Conservation (phyloP, 495 filamentous ascomycete genomes). For the Aspergillus diversus region DNA sequence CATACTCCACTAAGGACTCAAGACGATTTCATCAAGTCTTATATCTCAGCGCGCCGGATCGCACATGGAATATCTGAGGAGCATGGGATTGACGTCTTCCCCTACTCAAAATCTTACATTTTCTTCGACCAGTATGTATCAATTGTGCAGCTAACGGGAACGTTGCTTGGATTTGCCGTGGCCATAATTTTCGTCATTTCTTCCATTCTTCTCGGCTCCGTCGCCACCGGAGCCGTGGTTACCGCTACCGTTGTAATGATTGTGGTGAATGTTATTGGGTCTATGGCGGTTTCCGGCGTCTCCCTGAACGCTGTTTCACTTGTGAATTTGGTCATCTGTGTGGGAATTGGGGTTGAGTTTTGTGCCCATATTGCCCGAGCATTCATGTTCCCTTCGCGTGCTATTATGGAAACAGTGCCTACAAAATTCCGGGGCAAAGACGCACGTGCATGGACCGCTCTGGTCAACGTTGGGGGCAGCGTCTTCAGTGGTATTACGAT, state of each 20-base stretch:
- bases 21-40: constrained; percentile 90
- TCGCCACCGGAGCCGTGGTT: constrained; percentile 79
- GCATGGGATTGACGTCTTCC: constrained; percentile 81
- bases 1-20: constrained; percentile 86
- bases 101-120: constrained; percentile 95
- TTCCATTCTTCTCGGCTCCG: constrained; percentile 77
- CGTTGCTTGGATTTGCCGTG: constrained; percentile 79
- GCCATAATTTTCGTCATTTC: constrained; percentile 81
- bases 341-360: constrained; percentile 95
- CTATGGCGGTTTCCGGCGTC: constrained; percentile 87
- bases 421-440: constrained; percentile 73
- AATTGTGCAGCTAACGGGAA: constrained; percentile 77
- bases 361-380: constrained; percentile 96
- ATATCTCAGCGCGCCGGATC: constrained; percentile 88
- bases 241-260: constrained; percentile 88
- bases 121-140: constrained; percentile 97
- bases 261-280: constrained; percentile 89
- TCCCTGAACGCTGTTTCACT: constrained; percentile 95
- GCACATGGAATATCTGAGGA: constrained; percentile 67
- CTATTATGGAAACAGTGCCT: constrained; percentile 72
- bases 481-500: constrained; percentile 97
- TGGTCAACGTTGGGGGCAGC: constrained; percentile 90
- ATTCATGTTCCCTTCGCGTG: constrained; percentile 85
- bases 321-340: constrained; percentile 96
- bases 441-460: constrained; percentile 83